These are phyloP conservation scores for Neurospora africana DNA, from an alignment of 495 filamentous ascomycete genomes.

Conservation along the genomic window DNA sequence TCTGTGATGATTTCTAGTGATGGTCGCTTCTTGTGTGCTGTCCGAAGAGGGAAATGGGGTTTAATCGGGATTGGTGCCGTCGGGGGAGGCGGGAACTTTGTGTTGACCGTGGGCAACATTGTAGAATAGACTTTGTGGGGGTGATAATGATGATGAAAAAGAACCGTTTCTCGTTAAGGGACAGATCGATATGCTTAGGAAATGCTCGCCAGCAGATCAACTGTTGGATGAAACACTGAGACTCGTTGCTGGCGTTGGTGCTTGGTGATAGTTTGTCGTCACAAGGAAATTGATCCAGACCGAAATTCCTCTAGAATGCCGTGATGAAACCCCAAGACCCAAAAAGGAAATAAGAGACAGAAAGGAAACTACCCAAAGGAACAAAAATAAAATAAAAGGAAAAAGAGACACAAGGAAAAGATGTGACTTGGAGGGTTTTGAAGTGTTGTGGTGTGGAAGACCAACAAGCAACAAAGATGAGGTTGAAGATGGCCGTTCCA, in stretches of 20 bases:
- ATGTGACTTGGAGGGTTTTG: conserved; percentile 7
- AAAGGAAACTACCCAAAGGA: conserved; percentile 18
- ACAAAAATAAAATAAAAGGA: conserved; percentile 8
- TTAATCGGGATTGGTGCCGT: conserved; percentile 18
- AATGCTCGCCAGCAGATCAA: conserved; percentile 15
- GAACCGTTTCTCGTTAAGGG: background rate
- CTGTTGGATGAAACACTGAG: conserved; percentile 10
- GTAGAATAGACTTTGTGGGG: conserved; percentile 13
- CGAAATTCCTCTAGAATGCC: conserved; percentile 13
- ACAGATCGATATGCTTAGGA: background rate
- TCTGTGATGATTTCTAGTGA: conserved; percentile 22
- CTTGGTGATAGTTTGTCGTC: background rate
- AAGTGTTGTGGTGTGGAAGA: background rate
- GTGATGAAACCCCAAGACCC: conserved; percentile 1
- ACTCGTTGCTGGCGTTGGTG: background rate
- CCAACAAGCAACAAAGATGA: background rate
- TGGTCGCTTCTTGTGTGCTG: conserved; percentile 19
- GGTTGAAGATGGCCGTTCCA: background rate
- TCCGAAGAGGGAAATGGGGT: conserved; percentile 17
- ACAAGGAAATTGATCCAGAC: conserved; percentile 9
- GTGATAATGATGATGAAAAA: background rate
- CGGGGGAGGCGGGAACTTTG: conserved; percentile 18
- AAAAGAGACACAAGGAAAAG: conserved; percentile 12
- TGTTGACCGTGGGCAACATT: conserved; percentile 14
- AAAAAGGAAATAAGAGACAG: conserved; percentile 8